These are phyloP conservation scores for Linnemannia schmuckeri DNA, from an alignment of 192 early-diverging fungal genomes.

Conservation along the genomic window DNA sequence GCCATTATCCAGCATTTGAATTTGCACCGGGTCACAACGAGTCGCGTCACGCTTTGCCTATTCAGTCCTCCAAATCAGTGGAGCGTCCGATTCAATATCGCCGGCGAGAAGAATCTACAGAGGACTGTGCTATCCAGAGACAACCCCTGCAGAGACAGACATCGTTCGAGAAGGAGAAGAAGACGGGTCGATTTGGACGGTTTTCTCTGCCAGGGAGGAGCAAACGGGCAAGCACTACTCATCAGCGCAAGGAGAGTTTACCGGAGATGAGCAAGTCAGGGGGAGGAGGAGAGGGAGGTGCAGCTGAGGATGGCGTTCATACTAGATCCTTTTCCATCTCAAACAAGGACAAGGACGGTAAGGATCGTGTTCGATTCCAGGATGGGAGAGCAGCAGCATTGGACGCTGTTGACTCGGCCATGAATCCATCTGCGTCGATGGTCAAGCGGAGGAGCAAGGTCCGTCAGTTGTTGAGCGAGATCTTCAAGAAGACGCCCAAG, in stretches of 20 bases:
- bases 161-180: conserved; percentile 20
- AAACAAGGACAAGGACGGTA: background rate
- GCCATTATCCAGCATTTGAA: background rate
- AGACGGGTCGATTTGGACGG: conserved; percentile 10
- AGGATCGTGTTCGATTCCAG: conserved; percentile 6
- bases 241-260: conserved; percentile 16
- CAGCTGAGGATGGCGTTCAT: background rate
- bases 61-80: background rate
- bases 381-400: background rate
- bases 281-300: background rate
- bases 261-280: background rate
- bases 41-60: conserved; percentile 3
- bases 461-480: conserved; percentile 32
- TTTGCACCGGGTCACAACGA: background rate
- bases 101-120: background rate
- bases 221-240: background rate
- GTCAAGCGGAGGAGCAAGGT: conserved; percentile 30
- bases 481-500: conserved; percentile 29
- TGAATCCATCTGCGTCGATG: conserved; percentile 2
- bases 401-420: background rate
- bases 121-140: conserved; percentile 6
- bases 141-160: conserved; percentile 16
- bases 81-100: conserved; percentile 3
- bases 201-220: conserved; percentile 11
- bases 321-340: background rate